Evolutionary conservation across 371 early-diverging fungal genomes (phyloP).

Genomic region (Apophysomyces elegans): DNA sequence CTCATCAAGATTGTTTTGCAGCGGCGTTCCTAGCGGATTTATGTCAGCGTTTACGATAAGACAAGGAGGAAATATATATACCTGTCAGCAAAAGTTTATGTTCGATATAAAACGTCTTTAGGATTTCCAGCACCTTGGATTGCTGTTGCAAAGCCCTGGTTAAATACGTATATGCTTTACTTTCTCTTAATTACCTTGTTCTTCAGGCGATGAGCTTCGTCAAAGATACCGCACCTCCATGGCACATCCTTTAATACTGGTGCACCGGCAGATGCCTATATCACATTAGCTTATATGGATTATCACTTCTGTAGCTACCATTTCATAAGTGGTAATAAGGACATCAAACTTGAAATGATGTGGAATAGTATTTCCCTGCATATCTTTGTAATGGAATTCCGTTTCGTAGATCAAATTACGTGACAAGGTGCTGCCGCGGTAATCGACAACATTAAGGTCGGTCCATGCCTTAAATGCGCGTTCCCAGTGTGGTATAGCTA

Average conservation of each 20-base stretch:
- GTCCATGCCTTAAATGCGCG: conserved; percentile 78
- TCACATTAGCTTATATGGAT: not conserved
- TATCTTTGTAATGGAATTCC: conserved; percentile 71
- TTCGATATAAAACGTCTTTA: conserved; percentile 43
- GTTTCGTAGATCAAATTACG: conserved; percentile 64
- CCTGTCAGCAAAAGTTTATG: conserved; percentile 46
- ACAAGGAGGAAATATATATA: conserved; percentile 4
- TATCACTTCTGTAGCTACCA: conserved; percentile 38
- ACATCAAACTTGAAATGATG: conserved; percentile 78
- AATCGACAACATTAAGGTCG: conserved; percentile 72
- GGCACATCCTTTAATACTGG: conserved; percentile 74
- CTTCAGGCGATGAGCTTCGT: conserved; percentile 96
- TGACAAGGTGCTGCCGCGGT: conserved; percentile 59
- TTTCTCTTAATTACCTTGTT: conserved; percentile 58
- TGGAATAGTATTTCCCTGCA: conserved; percentile 46
- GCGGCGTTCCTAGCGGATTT: conserved; percentile 75
- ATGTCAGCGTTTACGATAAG: conserved; percentile 10
- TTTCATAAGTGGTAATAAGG: conserved; percentile 84
- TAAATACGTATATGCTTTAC: not conserved
- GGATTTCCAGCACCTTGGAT: conserved; percentile 45
- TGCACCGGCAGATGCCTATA: conserved; percentile 39
- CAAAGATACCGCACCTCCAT: conserved; percentile 87
- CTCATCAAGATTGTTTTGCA: conserved; percentile 93
- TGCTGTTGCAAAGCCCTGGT: conserved; percentile 11
- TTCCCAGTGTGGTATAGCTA: conserved; percentile 71